Evolutionary conservation across 1,284 basidiomycete species (phyloP).

Genomic region (Cryptococcus amylolentus): DNA sequence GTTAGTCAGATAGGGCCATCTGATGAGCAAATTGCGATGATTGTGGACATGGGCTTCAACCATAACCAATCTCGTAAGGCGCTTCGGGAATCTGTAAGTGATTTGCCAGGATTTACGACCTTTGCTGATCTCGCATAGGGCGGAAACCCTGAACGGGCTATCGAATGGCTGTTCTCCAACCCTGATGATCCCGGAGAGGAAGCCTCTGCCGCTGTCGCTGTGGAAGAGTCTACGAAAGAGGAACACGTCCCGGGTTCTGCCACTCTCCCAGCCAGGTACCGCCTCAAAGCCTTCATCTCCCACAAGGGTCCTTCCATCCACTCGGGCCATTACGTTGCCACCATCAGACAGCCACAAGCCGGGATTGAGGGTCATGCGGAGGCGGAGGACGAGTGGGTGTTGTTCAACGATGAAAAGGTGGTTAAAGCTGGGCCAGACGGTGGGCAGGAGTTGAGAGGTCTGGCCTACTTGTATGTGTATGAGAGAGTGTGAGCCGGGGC

Average conservation of each 20-base stretch:
- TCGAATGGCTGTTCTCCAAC: constrained; percentile 97
- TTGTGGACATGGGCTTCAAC: constrained; percentile 93
- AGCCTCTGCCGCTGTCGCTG: constrained; percentile 16
- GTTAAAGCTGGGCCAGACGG: constrained; percentile 66
- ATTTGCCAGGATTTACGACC: neutral
- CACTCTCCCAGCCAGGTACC: constrained; percentile 69
- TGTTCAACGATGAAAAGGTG: constrained; percentile 96
- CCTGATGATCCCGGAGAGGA: constrained; percentile 75
- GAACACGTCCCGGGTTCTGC: constrained; percentile 54
- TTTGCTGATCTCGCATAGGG: constrained; percentile 51
- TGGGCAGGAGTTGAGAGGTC: constrained; percentile 63
- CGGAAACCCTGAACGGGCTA: constrained; percentile 74
- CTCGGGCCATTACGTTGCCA: constrained; percentile 75
- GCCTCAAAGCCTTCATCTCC: constrained; percentile 87
- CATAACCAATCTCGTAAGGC: constrained; percentile 80
- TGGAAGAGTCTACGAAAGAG: constrained; percentile 12
- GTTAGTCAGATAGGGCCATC: constrained; percentile 57
- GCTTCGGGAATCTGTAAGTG: constrained; percentile 71
- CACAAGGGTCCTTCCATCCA: constrained; percentile 95
- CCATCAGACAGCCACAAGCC: constrained; percentile 42
- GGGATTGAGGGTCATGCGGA: constrained; percentile 35
- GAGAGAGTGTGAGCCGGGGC: constrained; percentile 53
- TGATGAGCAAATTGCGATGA: constrained; percentile 64
- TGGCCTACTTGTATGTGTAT: constrained; percentile 87
- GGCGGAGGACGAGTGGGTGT: constrained; percentile 64